Conservation (phyloP, 306 rosid genomes). For the Glycyrrhiza uralensis region DNA sequence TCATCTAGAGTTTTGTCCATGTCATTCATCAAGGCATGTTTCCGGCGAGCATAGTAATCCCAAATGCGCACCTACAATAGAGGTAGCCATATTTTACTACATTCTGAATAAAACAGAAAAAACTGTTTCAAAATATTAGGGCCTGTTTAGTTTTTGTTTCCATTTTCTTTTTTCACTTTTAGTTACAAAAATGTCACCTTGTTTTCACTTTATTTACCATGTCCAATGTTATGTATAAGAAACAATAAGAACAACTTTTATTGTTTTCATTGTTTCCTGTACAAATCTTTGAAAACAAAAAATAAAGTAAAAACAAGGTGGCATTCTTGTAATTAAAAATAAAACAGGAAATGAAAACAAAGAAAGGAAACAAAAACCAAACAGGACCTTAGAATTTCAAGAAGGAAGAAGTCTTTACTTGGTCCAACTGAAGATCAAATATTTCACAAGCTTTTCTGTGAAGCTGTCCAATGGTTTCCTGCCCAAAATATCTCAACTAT, state of each 20-base stretch:
- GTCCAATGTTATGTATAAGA: background rate
- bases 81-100: conserved; percentile 17
- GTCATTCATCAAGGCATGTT: conserved; percentile 91
- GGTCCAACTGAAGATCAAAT: conserved; percentile 80
- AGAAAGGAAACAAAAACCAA: background rate
- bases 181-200: background rate
- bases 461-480: conserved; percentile 96
- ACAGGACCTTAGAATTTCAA: conserved; percentile 4
- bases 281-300: background rate
- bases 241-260: background rate
- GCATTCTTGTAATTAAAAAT: background rate
- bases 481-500: conserved; percentile 44
- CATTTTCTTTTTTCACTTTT: background rate
- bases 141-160: background rate
- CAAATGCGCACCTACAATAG: conserved; percentile 74
- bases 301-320: background rate
- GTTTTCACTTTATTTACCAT: background rate
- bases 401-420: conserved; percentile 51
- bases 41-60: conserved; percentile 87
- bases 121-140: background rate
- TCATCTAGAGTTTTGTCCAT: conserved; percentile 96
- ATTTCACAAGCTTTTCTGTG: conserved; percentile 86
- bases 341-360: background rate
- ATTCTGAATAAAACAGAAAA: conserved; percentile 6
- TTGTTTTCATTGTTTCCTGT: background rate